Evolutionary conservation across 768 basidiomycete species (phyloP), one percentile per base, ranked within the genome.

Genomic region (Trametes coccinea): DNA sequence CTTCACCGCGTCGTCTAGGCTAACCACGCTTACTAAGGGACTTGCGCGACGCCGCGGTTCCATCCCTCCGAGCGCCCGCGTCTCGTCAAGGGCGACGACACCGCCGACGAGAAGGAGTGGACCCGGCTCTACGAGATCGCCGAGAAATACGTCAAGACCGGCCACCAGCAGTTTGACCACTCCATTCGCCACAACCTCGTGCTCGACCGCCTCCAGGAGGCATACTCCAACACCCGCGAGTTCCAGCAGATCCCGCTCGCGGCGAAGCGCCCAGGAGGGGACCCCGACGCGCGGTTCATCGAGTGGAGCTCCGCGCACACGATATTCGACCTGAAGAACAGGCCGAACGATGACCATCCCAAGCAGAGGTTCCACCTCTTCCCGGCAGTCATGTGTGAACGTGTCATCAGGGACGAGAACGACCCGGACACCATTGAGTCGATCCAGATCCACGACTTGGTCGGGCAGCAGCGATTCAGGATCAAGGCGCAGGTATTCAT

Each of bases 171-270:
- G 47, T 71, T 70, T 61, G 61, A 63, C 39, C 16, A 57, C 16
- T 71, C 70, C 3, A 68, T 71, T 40, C 69, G 70, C 16, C 70
- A 71, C 59, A 63, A 51, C 34, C 47, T 66, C 40, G 70, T 71
- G 22, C 64, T 71, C 30, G 7, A 47, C 8, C 59, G 55, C 10
- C 66, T 69, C 13, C 40, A 50, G 33, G 53, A 62, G 1, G 49
- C 45, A 4, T 67, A 56, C 56, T 6, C 14, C 14, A 47, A 56
- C 29, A 10, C 43, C 31, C 63, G 60, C 29, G 39, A 29, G 7
- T 59, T 69, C 49, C 39, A 50, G 47, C 55, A 68, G 5, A 57
- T 69, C 9, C 70, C 70, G 1, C 65, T 71, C 14, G 70, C 70
- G 0, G 69, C 68, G 53, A 62, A 66, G 31, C 66, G 70, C 44